phyloP scores from a whole-genome alignment of 2,329 filamentous ascomycete species.

The Aspergillus latus region DNA sequence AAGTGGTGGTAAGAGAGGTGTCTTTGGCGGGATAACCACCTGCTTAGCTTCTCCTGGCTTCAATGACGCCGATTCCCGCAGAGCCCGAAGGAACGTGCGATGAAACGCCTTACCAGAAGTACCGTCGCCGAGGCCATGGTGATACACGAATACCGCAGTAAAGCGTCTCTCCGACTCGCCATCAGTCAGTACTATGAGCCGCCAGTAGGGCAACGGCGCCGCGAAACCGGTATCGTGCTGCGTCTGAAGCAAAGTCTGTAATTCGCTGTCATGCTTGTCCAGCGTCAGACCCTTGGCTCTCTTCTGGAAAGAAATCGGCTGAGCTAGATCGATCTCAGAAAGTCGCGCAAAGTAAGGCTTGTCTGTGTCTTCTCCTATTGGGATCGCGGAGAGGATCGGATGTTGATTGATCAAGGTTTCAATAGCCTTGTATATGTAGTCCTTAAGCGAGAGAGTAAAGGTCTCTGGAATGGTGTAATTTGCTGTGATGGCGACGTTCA shows the following conservation, averaged over 20 bases:
- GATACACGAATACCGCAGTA: slow-evolving; percentile 48
- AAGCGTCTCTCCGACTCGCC: slow-evolving; percentile 33
- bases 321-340: slow-evolving; percentile 43
- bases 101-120: slow-evolving; percentile 49
- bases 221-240: slow-evolving; percentile 46
- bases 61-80: slow-evolving; percentile 25
- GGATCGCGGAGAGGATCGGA: slow-evolving; percentile 45
- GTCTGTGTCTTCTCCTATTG: slow-evolving; percentile 41
- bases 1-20: slow-evolving; percentile 41
- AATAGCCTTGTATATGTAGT: slow-evolving; percentile 40
- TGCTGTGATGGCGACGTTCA: slow-evolving; percentile 45
- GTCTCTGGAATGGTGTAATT: slow-evolving; percentile 34
- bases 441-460: slow-evolving; percentile 26
- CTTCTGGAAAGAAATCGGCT: slow-evolving; percentile 38
- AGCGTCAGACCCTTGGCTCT: slow-evolving; percentile 17
- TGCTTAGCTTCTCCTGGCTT: slow-evolving; percentile 20
- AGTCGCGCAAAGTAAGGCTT: slow-evolving; percentile 48
- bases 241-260: slow-evolving; percentile 42
- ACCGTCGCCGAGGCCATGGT: slow-evolving; percentile 52
- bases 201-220: slow-evolving; percentile 45
- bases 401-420: slow-evolving; percentile 41
- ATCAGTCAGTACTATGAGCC: slow-evolving; percentile 42
- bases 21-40: slow-evolving; percentile 24
- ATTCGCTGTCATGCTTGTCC: slow-evolving; percentile 37
- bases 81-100: slow-evolving; percentile 39